Conservation (phyloP, 2,329 filamentous ascomycete genomes). For the Ceratocystis ficicola region DNA sequence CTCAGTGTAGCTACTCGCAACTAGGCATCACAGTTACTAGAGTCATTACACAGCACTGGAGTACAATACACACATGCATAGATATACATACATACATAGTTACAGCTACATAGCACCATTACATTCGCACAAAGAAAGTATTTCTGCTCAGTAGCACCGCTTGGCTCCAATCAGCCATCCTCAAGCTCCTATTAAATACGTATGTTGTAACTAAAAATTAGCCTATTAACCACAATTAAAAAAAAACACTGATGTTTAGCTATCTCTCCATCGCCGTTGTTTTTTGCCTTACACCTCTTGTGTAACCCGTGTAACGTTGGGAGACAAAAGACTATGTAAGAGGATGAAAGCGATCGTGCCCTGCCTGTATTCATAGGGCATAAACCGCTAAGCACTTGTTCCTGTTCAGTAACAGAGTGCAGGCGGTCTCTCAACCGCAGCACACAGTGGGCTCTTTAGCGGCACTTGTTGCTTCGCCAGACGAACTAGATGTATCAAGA, state of each 20-base stretch:
- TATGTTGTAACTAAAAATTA: neutral
- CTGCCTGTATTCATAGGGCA: neutral
- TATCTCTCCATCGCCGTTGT: neutral
- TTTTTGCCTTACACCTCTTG: neutral
- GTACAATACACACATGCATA: neutral
- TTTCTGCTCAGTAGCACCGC: no score
- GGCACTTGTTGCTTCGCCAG: constrained; percentile 27
- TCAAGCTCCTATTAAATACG: neutral
- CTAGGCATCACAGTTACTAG: constrained; percentile 4
- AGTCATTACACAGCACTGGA: neutral
- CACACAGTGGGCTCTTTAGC: constrained; percentile 33
- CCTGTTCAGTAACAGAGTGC: neutral
- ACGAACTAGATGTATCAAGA: neutral
- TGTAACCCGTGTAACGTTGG: neutral
- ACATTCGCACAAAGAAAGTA: no score
- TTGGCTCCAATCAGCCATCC: neutral
- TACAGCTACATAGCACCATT: neutral
- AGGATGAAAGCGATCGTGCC: neutral
- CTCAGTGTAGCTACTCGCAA: neutral
- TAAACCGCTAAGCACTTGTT: neutral
- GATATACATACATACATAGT: neutral
- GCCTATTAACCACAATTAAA: neutral
- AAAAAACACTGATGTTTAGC: neutral
- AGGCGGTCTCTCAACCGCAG: constrained; percentile 29
- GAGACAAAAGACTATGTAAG: neutral